These are phyloP conservation scores for Gossypium anomalum DNA, from an alignment of 345 rosid genomes.

Conservation along the genomic window DNA sequence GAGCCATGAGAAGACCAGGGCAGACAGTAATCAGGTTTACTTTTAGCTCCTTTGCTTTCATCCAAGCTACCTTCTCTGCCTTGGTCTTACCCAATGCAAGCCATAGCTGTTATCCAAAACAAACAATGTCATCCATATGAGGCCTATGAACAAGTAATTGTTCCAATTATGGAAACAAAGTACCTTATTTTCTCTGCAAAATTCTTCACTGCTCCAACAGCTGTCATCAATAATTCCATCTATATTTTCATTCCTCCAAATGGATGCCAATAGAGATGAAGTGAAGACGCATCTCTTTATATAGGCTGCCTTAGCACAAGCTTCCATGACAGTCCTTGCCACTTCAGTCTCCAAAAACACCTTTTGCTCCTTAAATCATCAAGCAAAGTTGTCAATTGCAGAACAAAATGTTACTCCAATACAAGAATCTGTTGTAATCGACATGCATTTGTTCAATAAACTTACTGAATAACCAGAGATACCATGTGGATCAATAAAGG, in stretches of 20 bases:
- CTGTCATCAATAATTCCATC: slow-evolving; percentile 19
- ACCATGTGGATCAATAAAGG: slow-evolving; percentile 43
- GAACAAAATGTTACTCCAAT: not conserved
- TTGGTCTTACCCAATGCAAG: slow-evolving; percentile 35
- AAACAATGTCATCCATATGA: not conserved
- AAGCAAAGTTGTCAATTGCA: not conserved
- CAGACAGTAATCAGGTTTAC: slow-evolving; percentile 36
- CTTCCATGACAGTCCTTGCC: slow-evolving; percentile 37
- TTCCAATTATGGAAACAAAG: not conserved
- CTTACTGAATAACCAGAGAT: slow-evolving; percentile 37
- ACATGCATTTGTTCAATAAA: not conserved
- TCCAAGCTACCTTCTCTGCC: slow-evolving; percentile 42
- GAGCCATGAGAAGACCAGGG: slow-evolving; percentile 37
- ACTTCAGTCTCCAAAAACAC: slow-evolving; percentile 32
- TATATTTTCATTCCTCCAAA: slow-evolving; percentile 23
- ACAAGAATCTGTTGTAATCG: not conserved
- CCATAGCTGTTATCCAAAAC: slow-evolving; percentile 31
- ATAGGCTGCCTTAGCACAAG: slow-evolving; percentile 32
- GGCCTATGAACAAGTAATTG: not conserved
- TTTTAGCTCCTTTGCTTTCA: slow-evolving; percentile 32
- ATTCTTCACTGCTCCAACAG: slow-evolving; percentile 35
- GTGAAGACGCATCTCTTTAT: slow-evolving; percentile 38
- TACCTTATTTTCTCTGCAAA: slow-evolving; percentile 40
- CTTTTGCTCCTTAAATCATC: slow-evolving; percentile 29
- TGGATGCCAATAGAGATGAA: slow-evolving; percentile 36